Percentiles rank a stretch among this genome's conserved stretches.
phyloP scores from a whole-genome alignment of 768 basidiomycete genomes.

The Phanerochaete carnosa region DNA sequence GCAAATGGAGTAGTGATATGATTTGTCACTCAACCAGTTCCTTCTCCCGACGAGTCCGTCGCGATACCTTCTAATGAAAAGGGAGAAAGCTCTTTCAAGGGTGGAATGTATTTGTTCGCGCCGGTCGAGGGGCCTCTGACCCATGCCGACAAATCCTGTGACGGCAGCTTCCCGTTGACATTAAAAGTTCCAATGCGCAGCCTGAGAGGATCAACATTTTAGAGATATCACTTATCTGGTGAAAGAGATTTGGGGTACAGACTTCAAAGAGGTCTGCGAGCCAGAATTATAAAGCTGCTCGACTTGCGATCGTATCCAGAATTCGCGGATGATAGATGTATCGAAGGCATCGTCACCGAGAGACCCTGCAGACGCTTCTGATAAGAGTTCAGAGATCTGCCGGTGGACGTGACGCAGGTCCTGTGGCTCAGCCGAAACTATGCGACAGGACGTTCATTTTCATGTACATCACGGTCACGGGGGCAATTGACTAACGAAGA shows the following conservation, averaged over 20 bases:
- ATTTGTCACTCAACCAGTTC: background rate
- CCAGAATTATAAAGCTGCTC: conserved; percentile 22
- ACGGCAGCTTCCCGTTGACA: conserved; percentile 74
- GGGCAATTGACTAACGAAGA: conserved; percentile 2
- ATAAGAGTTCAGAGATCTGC: conserved; percentile 53
- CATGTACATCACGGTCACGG: background rate
- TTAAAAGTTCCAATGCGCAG: conserved; percentile 81
- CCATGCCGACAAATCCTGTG: conserved; percentile 71
- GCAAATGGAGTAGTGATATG: background rate
- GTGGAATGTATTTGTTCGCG: conserved; percentile 15
- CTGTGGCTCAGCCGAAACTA: conserved; percentile 42
- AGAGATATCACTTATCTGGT: background rate
- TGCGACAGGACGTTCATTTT: background rate
- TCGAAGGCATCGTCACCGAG: conserved; percentile 61
- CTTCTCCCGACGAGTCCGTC: background rate
- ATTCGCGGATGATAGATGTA: conserved; percentile 53
- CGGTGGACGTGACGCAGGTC: conserved; percentile 52
- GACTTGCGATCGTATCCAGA: conserved; percentile 56
- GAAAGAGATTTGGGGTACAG: background rate
- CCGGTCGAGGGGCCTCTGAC: conserved; percentile 32
- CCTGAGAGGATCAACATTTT: conserved; percentile 33
- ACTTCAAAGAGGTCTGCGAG: conserved; percentile 16
- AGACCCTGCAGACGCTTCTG: conserved; percentile 57
- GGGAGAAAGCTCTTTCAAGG: conserved; percentile 22
- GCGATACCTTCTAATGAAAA: conserved; percentile 18